Evolutionary conservation across 805 yeast species (phyloP), one percentile per base, ranked within the genome.

Genomic region (Ascoidea asiatica): DNA sequence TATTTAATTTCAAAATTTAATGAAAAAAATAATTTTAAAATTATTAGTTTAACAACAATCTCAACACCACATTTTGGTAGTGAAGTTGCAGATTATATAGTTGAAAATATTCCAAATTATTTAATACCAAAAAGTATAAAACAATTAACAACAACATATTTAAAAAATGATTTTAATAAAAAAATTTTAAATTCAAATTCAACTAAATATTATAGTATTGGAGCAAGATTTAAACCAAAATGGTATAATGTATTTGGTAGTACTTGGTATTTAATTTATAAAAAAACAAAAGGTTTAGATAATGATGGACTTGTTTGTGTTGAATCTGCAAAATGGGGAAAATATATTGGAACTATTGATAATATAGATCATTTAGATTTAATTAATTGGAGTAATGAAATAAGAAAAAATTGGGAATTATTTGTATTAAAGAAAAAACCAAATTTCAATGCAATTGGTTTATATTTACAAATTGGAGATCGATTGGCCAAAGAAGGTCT

Each of bases 61-160:
- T 75, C 92, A 0, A 85, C 96, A 0, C 97, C 97, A 0, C 97
- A 88, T 62, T 75, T 70, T 44, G 97, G 97, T 0, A 77, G 94
- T 0, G 82, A 80, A 40, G 74, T 84, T 52, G 95, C 96, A 0
- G 89, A 87, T 54, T 75, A 70, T 50, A 69, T 80, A 4, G 19
- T 19, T 57, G 37, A 48, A 3, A 39, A 43, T n/a, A 37, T 37
- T 8, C 33, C 44, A 4, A 37, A 47, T 2, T 29, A 40, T 1
- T 42, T 53, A 5, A 52, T 61, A 3, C 74, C 74, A 2, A 58
- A 62, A 18, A 60, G 73, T 35, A 70, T 89, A n/a, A 65, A 68
- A 36, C 86, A 88, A 54, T 58, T 88, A 44, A 79, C 95, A 0
- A 75, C 86, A 0, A 44, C 52, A 0, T 70, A 69, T 49, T 62